Percentiles rank a stretch among this genome's conserved stretches.
Evolutionary conservation across 345 rosid species (phyloP).

Genomic region (Lepidium didymum): DNA sequence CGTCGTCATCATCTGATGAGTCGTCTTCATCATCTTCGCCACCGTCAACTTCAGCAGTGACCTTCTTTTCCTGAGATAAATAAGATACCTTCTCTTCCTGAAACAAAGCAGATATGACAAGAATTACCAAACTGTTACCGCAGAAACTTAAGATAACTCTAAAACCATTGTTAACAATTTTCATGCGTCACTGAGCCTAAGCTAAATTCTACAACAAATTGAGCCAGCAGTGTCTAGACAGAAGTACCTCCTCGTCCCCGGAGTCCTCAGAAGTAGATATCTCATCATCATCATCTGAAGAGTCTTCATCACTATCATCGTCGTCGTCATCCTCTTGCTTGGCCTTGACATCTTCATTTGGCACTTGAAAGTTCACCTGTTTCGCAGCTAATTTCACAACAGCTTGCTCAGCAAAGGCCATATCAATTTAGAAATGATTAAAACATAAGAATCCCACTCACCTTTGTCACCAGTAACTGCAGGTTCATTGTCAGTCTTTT

Average conservation of each 20-base stretch:
- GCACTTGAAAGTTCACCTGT: slow-evolving; percentile 43
- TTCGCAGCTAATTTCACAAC: slow-evolving; percentile 19
- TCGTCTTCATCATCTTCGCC: slow-evolving; percentile 33
- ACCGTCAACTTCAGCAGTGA: slow-evolving; percentile 16
- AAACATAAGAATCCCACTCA: neutral
- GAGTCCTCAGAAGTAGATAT: slow-evolving; percentile 6
- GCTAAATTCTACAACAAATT: neutral
- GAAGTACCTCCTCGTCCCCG: slow-evolving; percentile 21
- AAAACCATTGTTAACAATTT: neutral
- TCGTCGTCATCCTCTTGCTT: slow-evolving; percentile 20
- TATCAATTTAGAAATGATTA: neutral
- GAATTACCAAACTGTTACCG: neutral
- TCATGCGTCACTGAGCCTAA: neutral
- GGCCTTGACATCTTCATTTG: slow-evolving; percentile 28
- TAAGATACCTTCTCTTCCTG: slow-evolving; percentile 18
- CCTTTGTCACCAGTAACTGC: slow-evolving; percentile 21
- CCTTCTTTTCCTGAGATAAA: slow-evolving; percentile 2
- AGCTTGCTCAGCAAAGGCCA: slow-evolving; percentile 19
- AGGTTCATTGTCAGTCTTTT: slow-evolving; percentile 1
- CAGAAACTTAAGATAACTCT: neutral
- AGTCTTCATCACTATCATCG: slow-evolving; percentile 29
- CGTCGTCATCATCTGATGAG: too few species aligned
- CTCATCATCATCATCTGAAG: slow-evolving; percentile 21
- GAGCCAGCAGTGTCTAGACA: neutral
- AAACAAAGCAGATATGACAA: neutral